These are phyloP conservation scores for Aureobasidium pullulans DNA, from an alignment of 2,329 filamentous ascomycete genomes.

Conservation along the genomic window DNA sequence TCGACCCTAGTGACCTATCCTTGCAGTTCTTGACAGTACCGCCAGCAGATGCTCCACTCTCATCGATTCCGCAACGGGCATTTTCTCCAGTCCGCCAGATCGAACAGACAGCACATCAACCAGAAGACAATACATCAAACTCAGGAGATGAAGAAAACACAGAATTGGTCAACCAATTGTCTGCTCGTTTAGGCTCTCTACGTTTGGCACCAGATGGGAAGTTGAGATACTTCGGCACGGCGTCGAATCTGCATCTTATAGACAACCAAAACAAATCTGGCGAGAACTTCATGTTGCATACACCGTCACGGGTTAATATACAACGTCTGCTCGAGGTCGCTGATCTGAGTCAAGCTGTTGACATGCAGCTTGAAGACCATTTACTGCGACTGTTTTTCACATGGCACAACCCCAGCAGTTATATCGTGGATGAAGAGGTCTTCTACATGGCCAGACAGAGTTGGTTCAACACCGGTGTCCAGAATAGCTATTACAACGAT, in stretches of 20 bases:
- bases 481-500: constrained; percentile 18
- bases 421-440: constrained; percentile 37
- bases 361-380: constrained; percentile 36
- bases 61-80: neutral
- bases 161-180: constrained; percentile 37
- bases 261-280: constrained; percentile 23
- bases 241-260: constrained; percentile 38
- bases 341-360: constrained; percentile 34
- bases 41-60: neutral
- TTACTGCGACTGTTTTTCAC: constrained; percentile 40
- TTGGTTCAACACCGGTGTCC: constrained; percentile 9
- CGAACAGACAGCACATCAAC: neutral
- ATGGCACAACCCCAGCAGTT: constrained; percentile 42
- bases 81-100: neutral
- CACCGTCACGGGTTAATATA: constrained; percentile 32
- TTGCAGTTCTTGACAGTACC: neutral
- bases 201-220: constrained; percentile 38
- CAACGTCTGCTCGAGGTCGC: constrained; percentile 30
- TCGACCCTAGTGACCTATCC: neutral
- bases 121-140: neutral
- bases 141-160: constrained; percentile 20
- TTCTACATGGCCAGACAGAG: constrained; percentile 18
- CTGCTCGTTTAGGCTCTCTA: constrained; percentile 37
- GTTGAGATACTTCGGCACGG: constrained; percentile 38
- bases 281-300: constrained; percentile 27